phyloP scores from a whole-genome alignment of 176 grass and related monocot genomes.

The Eleusine coracana region DNA sequence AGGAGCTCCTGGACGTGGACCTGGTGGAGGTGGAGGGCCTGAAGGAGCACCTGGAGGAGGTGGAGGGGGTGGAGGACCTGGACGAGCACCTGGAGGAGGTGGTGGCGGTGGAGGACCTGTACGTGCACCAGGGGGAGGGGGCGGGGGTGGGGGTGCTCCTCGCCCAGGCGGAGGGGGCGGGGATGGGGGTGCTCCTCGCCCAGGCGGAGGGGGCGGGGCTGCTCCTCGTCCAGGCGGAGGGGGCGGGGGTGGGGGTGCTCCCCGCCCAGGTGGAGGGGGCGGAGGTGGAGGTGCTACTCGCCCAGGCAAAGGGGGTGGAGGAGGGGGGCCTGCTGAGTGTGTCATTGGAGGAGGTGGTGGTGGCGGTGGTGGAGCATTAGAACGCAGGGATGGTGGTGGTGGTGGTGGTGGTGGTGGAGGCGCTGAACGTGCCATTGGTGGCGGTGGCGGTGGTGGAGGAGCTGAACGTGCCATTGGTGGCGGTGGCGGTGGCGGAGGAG shows the following conservation, averaged over 20 bases:
- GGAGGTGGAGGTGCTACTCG: not conserved
- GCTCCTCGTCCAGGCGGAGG: conserved; percentile 18
- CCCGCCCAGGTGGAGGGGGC: not conserved
- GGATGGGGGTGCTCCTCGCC: not conserved
- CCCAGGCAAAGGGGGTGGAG: not conserved
- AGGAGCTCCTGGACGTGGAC: conserved; percentile 15
- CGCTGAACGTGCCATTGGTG: not conserved
- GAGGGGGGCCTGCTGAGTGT: not conserved
- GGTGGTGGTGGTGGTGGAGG: not conserved
- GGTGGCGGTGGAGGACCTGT: conserved; percentile 23
- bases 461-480: not conserved
- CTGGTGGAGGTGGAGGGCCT: conserved; percentile 36
- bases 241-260: not conserved
- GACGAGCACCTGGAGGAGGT: conserved; percentile 1
- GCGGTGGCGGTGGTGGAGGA: not conserved
- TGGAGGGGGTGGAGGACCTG: conserved; percentile 33
- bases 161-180: conserved; percentile 4
- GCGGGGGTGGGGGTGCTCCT: not conserved
- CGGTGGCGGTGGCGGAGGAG: conserved; percentile 11
- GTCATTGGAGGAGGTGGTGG: conserved; percentile 22
- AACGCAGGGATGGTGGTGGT: not conserved
- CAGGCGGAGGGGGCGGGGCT: conserved; percentile 22
- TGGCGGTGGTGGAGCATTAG: conserved; percentile 24
- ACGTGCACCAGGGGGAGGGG: not conserved
- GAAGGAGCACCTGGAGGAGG: conserved; percentile 9